These are phyloP conservation scores for Chloranthus sessilifolius DNA, from an alignment of 164 flowering plant genomes.

Conservation along the genomic window DNA sequence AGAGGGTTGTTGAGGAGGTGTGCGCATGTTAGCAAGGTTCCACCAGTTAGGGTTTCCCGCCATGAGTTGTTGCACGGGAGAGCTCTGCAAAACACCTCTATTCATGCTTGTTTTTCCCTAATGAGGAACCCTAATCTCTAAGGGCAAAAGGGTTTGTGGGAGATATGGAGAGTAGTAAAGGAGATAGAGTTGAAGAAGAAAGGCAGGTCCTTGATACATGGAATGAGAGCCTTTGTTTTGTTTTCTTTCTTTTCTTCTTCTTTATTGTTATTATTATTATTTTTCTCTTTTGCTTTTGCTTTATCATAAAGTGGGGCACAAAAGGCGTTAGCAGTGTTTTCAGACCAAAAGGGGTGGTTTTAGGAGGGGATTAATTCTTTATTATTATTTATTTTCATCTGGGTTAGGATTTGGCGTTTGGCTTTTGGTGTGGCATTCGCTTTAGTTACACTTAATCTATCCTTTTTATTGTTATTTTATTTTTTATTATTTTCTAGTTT, in stretches of 20 bases:
- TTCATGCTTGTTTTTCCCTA: conserved; percentile 31
- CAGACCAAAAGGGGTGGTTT: conserved; percentile 23
- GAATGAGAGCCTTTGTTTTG: conserved; percentile 31
- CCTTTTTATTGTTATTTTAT: too few species aligned
- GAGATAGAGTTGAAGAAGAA: conserved; percentile 24
- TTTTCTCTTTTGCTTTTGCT: conserved; percentile 31
- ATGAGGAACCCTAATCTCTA: conserved; percentile 19
- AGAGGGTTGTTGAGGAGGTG: conserved; percentile 30
- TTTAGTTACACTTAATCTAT: too few species aligned
- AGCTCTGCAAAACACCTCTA: conserved; percentile 36
- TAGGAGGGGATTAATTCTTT: conserved; percentile 14
- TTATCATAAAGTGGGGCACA: conserved; percentile 60
- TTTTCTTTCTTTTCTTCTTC: conserved; percentile 12
- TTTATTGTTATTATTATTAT: conserved; percentile 13
- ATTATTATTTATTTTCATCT: too few species aligned
- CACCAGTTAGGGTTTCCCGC: conserved; percentile 78
- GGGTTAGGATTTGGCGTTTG: conserved; percentile 3
- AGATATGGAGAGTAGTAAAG: too few species aligned
- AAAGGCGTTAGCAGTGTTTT: conserved; percentile 46
- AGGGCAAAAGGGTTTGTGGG: conserved; percentile 16
- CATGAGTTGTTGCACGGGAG: conserved; percentile 63
- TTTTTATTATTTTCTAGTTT: conserved; percentile 12
- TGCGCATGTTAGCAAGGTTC: conserved; percentile 41
- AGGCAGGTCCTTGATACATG: conserved; percentile 26
- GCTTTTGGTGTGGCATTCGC: too few species aligned